Percentiles rank a stretch among this genome's conserved stretches.
These are phyloP conservation scores for Tilletia caries DNA, from an alignment of 1,284 basidiomycete species.

Conservation along the genomic window DNA sequence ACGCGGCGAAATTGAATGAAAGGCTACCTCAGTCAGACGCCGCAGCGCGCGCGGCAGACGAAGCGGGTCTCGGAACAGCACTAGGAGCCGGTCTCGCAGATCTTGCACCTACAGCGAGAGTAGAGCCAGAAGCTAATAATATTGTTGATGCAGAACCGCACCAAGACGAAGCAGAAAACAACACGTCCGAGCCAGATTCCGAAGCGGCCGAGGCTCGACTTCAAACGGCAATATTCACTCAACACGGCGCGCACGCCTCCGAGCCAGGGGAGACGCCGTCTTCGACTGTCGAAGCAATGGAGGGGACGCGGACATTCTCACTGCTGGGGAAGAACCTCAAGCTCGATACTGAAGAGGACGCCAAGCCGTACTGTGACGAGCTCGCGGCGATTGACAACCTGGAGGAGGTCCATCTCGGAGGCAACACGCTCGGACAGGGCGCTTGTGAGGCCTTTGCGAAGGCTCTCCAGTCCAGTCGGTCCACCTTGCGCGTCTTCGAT, in stretches of 20 bases:
- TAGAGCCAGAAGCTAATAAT: too few relatives aligned
- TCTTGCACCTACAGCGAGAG: neutral
- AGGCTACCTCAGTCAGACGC: neutral
- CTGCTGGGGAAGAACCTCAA: conserved; percentile 63
- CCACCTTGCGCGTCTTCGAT: conserved; percentile 73
- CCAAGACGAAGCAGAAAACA: too few relatives aligned
- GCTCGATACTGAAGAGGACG: conserved; percentile 73
- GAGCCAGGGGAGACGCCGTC: too few relatives aligned
- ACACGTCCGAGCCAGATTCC: too few relatives aligned
- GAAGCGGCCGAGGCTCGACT: too few relatives aligned
- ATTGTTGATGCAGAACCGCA: too few relatives aligned
- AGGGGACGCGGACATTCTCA: conserved; percentile 26
- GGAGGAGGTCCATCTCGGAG: conserved; percentile 83
- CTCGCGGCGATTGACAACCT: conserved; percentile 67
- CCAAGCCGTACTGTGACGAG: conserved; percentile 64
- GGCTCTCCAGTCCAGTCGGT: neutral
- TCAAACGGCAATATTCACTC: too few relatives aligned
- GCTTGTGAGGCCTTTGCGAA: conserved; percentile 71
- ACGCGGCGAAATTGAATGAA: neutral
- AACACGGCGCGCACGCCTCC: too few relatives aligned
- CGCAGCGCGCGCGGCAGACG: neutral
- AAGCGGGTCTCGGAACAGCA: neutral
- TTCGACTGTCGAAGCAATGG: too few relatives aligned
- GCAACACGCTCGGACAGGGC: conserved; percentile 92
- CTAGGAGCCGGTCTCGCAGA: neutral